These are phyloP conservation scores for Tylopilus sp. DNA, from an alignment of 768 basidiomycete genomes.

Conservation along the genomic window DNA sequence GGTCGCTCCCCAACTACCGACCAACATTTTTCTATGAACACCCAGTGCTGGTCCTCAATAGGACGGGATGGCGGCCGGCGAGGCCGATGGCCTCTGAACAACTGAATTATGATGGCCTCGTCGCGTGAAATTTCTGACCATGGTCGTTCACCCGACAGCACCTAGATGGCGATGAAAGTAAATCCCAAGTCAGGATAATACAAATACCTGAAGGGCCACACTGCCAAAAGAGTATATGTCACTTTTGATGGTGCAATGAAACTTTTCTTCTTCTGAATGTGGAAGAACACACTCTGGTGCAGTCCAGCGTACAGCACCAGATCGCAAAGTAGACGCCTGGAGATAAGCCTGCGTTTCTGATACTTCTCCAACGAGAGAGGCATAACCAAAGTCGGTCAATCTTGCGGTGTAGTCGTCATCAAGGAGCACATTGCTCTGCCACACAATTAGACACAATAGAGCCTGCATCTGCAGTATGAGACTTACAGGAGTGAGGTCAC, in stretches of 20 bases:
- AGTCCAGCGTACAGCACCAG: conserved; percentile 4
- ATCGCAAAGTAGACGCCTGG: conserved; percentile 2
- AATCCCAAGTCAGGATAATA: neutral
- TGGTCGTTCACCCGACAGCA: no score
- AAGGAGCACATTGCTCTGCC: conserved; percentile 7
- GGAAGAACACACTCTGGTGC: conserved; percentile 5
- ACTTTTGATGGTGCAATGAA: conserved; percentile 1
- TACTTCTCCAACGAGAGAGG: conserved; percentile 6
- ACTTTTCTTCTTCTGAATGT: neutral
- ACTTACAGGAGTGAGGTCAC: conserved; percentile 9
- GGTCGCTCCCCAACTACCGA: conserved; percentile 2
- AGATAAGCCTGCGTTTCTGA: conserved; percentile 6
- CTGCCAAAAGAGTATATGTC: no score
- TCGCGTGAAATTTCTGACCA: conserved; percentile 6
- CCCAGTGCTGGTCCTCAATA: conserved; percentile 6
- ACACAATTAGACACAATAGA: neutral
- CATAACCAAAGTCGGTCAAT: conserved; percentile 7
- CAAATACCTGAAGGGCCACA: conserved; percentile 4
- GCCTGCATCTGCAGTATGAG: neutral
- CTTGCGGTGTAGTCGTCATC: conserved; percentile 1
- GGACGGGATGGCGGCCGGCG: conserved; percentile 4
- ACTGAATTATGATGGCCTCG: neutral
- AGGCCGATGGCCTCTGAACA: conserved; percentile 5
- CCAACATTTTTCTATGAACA: conserved; percentile 8
- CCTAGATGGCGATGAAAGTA: neutral